Evolutionary conservation across 2,329 filamentous ascomycete species (phyloP), one percentile per base, ranked within the genome.

Genomic region (Microcyclospora tardicrescens): DNA sequence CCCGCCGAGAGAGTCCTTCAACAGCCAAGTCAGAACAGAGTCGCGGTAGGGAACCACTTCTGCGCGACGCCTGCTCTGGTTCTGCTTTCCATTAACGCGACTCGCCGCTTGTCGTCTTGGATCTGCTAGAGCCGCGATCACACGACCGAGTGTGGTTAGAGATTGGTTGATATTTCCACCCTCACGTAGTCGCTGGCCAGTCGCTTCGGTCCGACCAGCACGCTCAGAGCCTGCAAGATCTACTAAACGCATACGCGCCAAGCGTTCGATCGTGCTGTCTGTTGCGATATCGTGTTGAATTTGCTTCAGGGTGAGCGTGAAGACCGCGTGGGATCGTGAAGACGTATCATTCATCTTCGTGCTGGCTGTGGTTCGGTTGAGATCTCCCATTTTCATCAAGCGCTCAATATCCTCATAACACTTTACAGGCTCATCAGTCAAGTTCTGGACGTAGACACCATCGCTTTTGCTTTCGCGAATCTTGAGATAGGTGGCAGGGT

Each of bases 301-400:
- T 62, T 96, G 91, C 65, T 94, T 95, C 42, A 98, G 72, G 66
- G 93, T 91, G 52, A 98, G 91, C 19, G 91, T 98, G 61, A 98
- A 98, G 41, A 98, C 91, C 6, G 91, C 86, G 57, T 98, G 91
- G 47, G 86, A 94, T 59, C 91, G 83, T 46, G 85, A 94, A 38
- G 85, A 93, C 2, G 89, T 96, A 61, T 98, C 91, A 63, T 98
- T 98, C 91, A 98, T 98, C 66, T 95, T 96, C 43, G 91, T 98
- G 57, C 84, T 86, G 11, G 91, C 91, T 14, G 77, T 81, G 0
- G 91, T 96, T 35, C 91, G 79, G 41, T 83, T 94, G 47, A 73
- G 67, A 60, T 98, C 91, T 41, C 91, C 91, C 54, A 79, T 75
- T 53, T 81, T 84, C 86, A 98, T 95, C 62, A 84, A 79, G 30